A percentile compares a stretch with the other conserved stretches of the same genome.
These are phyloP conservation scores for Cytospora piceicola DNA, from an alignment of 2,329 filamentous ascomycete species.

Conservation along the genomic window DNA sequence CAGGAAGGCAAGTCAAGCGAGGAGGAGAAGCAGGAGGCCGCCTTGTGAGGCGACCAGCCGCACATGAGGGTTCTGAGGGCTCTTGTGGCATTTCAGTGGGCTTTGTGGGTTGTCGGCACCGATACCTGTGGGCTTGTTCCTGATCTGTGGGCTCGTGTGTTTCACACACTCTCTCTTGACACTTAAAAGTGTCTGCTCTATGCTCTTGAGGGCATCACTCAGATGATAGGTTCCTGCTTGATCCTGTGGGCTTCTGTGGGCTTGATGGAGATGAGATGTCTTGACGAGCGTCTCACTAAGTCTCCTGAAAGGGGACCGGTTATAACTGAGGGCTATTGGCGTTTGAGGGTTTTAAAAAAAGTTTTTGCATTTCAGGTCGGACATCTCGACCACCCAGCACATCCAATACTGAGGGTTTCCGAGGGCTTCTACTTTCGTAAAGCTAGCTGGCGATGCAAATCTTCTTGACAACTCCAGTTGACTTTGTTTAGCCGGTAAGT, in stretches of 20 bases:
- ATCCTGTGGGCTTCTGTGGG: conserved; percentile 31
- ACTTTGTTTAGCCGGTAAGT: conserved; percentile 35
- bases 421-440: conserved; percentile 16
- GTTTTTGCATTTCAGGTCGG: conserved; percentile 22
- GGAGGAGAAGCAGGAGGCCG: conserved; percentile 73
- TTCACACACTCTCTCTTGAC: conserved; percentile 25
- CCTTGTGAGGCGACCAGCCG: conserved; percentile 46
- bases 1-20: conserved; percentile 13
- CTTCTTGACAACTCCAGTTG: conserved; percentile 29
- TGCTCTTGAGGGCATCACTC: conserved; percentile 36
- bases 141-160: conserved; percentile 39
- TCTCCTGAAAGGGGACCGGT: conserved; percentile 19
- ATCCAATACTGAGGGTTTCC: conserved; percentile 15
- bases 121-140: conserved; percentile 57
- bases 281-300: conserved; percentile 30
- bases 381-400: background rate
- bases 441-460: conserved; percentile 33
- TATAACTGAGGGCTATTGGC: conserved; percentile 31
- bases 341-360: conserved; percentile 28
- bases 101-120: conserved; percentile 63
- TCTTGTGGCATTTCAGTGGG: conserved; percentile 52
- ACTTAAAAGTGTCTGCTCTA: conserved; percentile 36
- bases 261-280: conserved; percentile 30
- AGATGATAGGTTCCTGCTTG: conserved; percentile 35
- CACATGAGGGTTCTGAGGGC: conserved; percentile 51